Conservation (phyloP, 1,284 basidiomycete genomes). For the Apiotrichum laibachii region DNA sequence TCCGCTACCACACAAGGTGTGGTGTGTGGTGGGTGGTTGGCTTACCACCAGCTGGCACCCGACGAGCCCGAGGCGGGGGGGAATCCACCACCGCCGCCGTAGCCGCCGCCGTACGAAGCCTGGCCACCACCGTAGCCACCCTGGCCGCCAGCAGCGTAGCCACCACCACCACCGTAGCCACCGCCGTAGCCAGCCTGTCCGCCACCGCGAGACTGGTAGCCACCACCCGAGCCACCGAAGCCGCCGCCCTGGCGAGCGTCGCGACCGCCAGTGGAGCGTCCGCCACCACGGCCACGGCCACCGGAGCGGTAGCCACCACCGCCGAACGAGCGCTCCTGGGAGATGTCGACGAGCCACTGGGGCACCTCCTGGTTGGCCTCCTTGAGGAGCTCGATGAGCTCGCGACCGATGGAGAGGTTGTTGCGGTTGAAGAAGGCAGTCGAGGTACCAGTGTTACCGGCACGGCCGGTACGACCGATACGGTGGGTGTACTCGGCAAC, state of each 20-base stretch:
- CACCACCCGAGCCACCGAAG: conserved; percentile 11
- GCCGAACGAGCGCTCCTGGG: conserved; percentile 75
- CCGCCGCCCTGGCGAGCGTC: conserved; percentile 52
- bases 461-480: conserved; percentile 98
- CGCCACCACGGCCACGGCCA: conserved; percentile 57
- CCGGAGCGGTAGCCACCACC: conserved; percentile 57
- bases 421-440: conserved; percentile 93
- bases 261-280: conserved; percentile 61
- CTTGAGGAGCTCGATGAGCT: conserved; percentile 86
- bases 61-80: conserved; percentile 43
- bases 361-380: conserved; percentile 98
- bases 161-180: conserved; percentile 58
- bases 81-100: conserved; percentile 46
- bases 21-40: neutral
- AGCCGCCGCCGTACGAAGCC: conserved; percentile 42
- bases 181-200: conserved; percentile 60
- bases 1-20: neutral
- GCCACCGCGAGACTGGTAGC: conserved; percentile 39
- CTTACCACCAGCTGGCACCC: conserved; percentile 52
- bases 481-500: conserved; percentile 99
- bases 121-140: conserved; percentile 45
- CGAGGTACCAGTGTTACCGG: conserved; percentile 93
- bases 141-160: conserved; percentile 62
- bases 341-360: conserved; percentile 82
- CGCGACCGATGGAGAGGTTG: conserved; percentile 87